Evolutionary conservation across 805 yeast genomes (phyloP).

Genomic region (Candida saitoana): DNA sequence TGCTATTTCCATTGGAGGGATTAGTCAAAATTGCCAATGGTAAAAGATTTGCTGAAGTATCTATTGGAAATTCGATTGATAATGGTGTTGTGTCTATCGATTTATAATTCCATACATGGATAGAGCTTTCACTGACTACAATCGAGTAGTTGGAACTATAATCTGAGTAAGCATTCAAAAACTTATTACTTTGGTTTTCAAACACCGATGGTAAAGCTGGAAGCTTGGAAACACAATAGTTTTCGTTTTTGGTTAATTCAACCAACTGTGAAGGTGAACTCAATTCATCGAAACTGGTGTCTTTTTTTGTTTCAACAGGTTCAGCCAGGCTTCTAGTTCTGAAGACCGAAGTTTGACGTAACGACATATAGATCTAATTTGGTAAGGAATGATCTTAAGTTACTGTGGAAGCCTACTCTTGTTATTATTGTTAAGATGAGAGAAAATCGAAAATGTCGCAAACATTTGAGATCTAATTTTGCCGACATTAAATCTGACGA

Average conservation of each 20-base stretch:
- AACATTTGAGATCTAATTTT: neutral
- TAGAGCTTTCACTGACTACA: constrained; percentile 44
- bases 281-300: neutral
- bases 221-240: constrained; percentile 54
- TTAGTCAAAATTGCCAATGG: constrained; percentile 58
- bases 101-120: constrained; percentile 66
- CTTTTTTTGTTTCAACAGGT: constrained; percentile 1
- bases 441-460: neutral
- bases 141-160: constrained; percentile 46
- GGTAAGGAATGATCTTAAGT: neutral
- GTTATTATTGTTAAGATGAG: constrained; percentile 1
- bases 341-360: constrained; percentile 7
- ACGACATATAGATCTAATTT: neutral
- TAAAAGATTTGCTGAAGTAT: constrained; percentile 17
- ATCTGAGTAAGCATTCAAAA: constrained; percentile 43
- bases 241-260: constrained; percentile 56
- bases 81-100: constrained; percentile 59
- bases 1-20: constrained; percentile 48
- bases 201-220: constrained; percentile 52
- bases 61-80: constrained; percentile 50
- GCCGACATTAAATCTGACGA: neutral
- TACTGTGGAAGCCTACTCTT: neutral
- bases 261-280: neutral
- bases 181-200: constrained; percentile 6
- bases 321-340: constrained; percentile 6